phyloP scores from a whole-genome alignment of 2,329 filamentous ascomycete genomes.

The Calonectria pteridis region DNA sequence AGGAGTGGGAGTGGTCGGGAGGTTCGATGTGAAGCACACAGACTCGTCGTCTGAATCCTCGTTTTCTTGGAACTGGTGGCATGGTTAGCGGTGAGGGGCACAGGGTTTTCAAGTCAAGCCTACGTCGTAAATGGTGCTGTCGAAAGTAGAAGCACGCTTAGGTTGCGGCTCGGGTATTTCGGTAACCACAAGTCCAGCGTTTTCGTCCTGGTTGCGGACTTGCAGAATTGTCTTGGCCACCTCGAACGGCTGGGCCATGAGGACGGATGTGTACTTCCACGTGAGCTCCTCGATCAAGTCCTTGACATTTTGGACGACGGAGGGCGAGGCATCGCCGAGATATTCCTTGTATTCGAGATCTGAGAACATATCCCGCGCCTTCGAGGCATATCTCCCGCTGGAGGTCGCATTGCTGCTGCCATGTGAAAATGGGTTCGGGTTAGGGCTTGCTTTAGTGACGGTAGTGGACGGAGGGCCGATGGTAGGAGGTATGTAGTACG shows the following conservation, averaged over 20 bases:
- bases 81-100: conserved; percentile 38
- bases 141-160: conserved; percentile 49
- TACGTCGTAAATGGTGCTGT: conserved; percentile 53
- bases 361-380: conserved; percentile 86
- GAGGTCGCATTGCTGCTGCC: conserved; percentile 56
- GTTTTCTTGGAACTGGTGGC: conserved; percentile 61
- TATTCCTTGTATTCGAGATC: conserved; percentile 95
- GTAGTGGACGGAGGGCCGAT: conserved; percentile 61
- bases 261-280: conserved; percentile 91
- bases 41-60: conserved; percentile 84
- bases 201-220: conserved; percentile 70
- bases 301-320: conserved; percentile 79
- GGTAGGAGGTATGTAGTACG: conserved; percentile 76
- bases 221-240: conserved; percentile 95
- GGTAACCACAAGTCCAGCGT: conserved; percentile 48
- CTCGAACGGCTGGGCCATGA: conserved; percentile 96
- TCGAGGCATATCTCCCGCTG: conserved; percentile 54
- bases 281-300: conserved; percentile 85
- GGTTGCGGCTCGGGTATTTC: conserved; percentile 38
- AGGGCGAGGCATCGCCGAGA: conserved; percentile 80
- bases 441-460: conserved; percentile 50
- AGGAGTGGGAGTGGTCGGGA: conserved; percentile 67
- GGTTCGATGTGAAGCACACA: conserved; percentile 83
- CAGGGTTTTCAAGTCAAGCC: conserved; percentile 25
- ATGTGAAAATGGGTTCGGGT: conserved; percentile 60